Base-by-base conservation (phyloP, 192 early-diverging fungal species). In the Coemansia pectinata region DNA sequence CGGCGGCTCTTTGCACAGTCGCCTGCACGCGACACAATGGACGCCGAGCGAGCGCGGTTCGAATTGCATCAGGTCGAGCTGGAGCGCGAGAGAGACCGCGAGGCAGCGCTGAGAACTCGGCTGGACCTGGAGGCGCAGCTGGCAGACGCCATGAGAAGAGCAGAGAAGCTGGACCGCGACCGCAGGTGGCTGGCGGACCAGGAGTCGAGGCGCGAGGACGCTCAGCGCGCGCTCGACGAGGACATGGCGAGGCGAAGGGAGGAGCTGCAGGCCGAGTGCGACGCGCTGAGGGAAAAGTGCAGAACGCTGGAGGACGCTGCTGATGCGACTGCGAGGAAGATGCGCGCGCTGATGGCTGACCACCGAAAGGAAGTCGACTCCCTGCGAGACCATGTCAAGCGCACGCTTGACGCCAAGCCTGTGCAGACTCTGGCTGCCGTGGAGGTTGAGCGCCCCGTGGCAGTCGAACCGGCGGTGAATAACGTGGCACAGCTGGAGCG, bases 161-260 rank as follows among this genome's bases (percentile, higher is more conserved):
- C 86, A 9, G 86, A 90, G 63, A 78, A 77, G 48, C 73, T 89
- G 61, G 87, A 92, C 70, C 83, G 81, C 27, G 86, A 90, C 39
- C 84, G 87, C 17, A 67, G 75, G 57, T 88, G 87, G 72, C 72
- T 92, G 42, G 77, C 79, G 17, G 83, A 87, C 11, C 85, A 87
- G 42, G 85, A 88, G 34, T 85, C 87, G 79, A 61, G 62, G 12
- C 66, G 71, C 42, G 67, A 50, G 6, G 72, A 77, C 33, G 59
- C 63, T 21, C 71, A 66, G 4, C 67, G 90, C 8, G 86, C 90
- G 42, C 73, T 81, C 10, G 81, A 88, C 40, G 72, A 85, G 47
- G 74, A 83, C 7, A 69, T 80, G 69, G 74, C 88, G 3, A 31
- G 27, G 29, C 53, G 53, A 19, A n/a, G 45, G n/a, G n/a, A 47